phyloP scores from a whole-genome alignment of 768 basidiomycete genomes.

The Mrakia gelida region DNA sequence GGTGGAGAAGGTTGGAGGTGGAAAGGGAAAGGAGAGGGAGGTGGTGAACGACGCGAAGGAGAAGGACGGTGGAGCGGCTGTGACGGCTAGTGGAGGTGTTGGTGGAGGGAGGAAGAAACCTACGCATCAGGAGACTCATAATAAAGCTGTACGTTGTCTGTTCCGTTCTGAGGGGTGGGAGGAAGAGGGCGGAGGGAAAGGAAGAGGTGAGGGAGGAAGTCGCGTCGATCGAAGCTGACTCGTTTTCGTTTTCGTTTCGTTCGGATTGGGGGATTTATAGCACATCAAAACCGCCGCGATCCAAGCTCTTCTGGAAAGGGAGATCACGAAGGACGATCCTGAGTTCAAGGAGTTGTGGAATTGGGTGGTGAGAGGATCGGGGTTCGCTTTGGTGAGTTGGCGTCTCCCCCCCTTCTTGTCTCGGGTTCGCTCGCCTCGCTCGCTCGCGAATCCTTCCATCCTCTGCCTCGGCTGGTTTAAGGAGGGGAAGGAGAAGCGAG shows the following conservation, averaged over 20 bases:
- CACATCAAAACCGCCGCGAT: constrained; percentile 12
- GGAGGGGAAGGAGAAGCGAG: too few relatives aligned
- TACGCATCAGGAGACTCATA: not conserved
- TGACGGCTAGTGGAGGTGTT: not conserved
- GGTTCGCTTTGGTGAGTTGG: not conserved
- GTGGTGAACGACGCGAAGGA: not conserved
- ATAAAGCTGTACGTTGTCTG: not conserved
- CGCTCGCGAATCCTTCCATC: not conserved
- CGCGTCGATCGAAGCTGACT: not conserved
- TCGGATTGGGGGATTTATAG: not conserved
- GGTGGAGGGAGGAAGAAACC: constrained; percentile 4
- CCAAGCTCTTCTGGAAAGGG: constrained; percentile 1
- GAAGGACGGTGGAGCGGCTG: not conserved
- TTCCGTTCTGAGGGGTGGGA: too few relatives aligned
- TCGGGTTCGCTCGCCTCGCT: too few relatives aligned
- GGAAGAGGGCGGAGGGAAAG: too few relatives aligned
- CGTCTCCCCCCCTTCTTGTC: not conserved
- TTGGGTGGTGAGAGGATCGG: constrained; percentile 6
- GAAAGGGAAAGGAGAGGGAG: too few relatives aligned
- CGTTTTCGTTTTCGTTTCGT: not conserved
- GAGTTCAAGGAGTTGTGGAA: constrained; percentile 12
- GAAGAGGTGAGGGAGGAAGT: too few relatives aligned
- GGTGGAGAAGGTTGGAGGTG: too few relatives aligned
- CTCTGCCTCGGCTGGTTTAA: not conserved
- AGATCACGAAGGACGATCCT: not conserved